Conservation (phyloP, 1,284 basidiomycete genomes). For the Moniliophthora roreri region DNA sequence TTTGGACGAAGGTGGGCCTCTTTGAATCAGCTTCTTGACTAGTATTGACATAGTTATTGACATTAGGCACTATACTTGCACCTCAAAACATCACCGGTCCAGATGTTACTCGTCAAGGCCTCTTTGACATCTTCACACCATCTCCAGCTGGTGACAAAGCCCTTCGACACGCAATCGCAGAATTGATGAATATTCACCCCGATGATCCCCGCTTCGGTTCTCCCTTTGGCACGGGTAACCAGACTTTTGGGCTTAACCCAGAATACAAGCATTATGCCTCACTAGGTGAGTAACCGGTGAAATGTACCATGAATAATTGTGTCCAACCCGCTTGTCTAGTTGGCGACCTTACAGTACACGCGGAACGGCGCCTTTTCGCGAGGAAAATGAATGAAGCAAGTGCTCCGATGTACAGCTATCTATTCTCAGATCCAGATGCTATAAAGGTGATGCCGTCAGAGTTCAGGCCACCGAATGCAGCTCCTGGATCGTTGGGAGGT, state of each 20-base stretch:
- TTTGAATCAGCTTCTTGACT: no score
- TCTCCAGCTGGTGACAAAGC: background rate
- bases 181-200: background rate
- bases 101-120: background rate
- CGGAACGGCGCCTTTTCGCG: background rate
- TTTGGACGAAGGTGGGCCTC: background rate
- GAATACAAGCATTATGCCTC: background rate
- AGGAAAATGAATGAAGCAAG: background rate
- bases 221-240: background rate
- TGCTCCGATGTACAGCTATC: background rate
- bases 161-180: background rate
- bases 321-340: no score
- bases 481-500: slow-evolving; percentile 1
- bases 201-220: background rate
- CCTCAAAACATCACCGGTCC: background rate
- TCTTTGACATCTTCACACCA: background rate
- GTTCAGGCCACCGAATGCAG: background rate
- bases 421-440: background rate
- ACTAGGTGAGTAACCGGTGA: background rate
- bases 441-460: background rate
- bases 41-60: no score
- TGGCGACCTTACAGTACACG: background rate
- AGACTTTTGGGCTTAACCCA: background rate
- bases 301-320: background rate
- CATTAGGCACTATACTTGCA: background rate